Evolutionary conservation across 768 basidiomycete genomes (phyloP), one percentile per base, ranked within the genome.

Genomic region (Xerocomus brunneocitrinus): DNA sequence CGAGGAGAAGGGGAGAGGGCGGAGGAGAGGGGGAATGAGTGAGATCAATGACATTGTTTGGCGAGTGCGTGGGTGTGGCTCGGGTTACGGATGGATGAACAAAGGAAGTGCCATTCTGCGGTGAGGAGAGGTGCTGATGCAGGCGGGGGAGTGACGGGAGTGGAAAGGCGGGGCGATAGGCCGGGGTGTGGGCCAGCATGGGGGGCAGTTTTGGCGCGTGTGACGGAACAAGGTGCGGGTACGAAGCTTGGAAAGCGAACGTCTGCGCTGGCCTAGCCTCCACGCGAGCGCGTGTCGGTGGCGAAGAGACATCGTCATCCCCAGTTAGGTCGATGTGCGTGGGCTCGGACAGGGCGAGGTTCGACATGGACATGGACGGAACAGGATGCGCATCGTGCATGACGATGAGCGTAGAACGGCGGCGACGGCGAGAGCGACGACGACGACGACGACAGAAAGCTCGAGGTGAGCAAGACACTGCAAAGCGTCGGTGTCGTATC

Each of bases 1-100:
- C 49, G 58, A 62, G 54, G 53, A 63, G 66, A 28, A 64, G 64
- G 22, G 68, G 67, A 2, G 44, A 80, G 71, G 51, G 79, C 74
- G 76, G 76, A 6, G 67, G 70, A 9, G 76, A 77, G 8, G 87
- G 86, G 3, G 85, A 86, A 52, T 75, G 72, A 16, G 85, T 90
- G 32, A 90, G 79, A 76, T 90, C 88, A 67, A 90, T 90, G 49
- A 89, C 74, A 56, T 87, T 84, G 54, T 73, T 75, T 47, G 65
- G 66, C 5, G 68, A 59, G 40, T 68, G 58, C 0, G 60, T 60
- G 51, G 69, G 57, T 19, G 60, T 50, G 25, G 68, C 63, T 30
- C 57, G 42, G 36, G 50, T 45, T 28, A 59, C 36, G 28, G 56
- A 48, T 12, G 62, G 58, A 48, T 65, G 62, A 14, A 61, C 53